phyloP scores from a whole-genome alignment of 176 grass and related monocot species.

The Aegilops longissima region DNA sequence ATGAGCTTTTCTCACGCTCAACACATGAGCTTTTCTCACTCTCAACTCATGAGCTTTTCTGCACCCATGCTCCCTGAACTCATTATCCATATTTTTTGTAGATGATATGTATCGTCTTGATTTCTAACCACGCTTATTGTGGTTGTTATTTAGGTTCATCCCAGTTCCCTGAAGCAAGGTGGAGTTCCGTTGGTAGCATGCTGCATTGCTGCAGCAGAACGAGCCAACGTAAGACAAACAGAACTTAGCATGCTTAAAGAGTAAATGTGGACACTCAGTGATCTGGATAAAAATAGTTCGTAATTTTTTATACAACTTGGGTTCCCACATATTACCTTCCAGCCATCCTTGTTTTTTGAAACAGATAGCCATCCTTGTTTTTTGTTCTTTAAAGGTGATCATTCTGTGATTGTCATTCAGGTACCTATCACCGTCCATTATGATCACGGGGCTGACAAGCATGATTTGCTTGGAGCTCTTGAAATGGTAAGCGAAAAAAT shows the following conservation, averaged over 20 bases:
- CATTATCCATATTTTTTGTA: background rate
- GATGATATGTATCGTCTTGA: background rate
- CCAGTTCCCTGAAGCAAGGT: constrained; percentile 86
- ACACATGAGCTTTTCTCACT: background rate
- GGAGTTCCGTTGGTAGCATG: constrained; percentile 75
- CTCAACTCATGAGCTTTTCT: background rate
- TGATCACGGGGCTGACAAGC: constrained; percentile 84
- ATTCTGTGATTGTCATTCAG: constrained; percentile 50
- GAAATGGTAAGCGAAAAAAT: constrained; percentile 64
- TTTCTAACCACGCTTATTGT: constrained; percentile 24
- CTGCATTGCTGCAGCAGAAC: constrained; percentile 87
- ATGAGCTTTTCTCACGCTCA: background rate
- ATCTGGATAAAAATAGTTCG: constrained; percentile 2
- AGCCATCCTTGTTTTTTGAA: constrained; percentile 4
- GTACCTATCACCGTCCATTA: constrained; percentile 87
- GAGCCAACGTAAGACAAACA: constrained; percentile 59
- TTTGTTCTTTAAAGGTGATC: constrained; percentile 16
- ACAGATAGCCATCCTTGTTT: background rate
- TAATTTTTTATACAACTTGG: background rate
- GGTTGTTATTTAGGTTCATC: constrained; percentile 71
- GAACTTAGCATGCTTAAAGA: constrained; percentile 6
- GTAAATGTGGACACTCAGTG: background rate
- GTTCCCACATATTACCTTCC: background rate
- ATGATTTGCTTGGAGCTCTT: constrained; percentile 82
- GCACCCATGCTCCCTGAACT: constrained; percentile 1